phyloP scores from a whole-genome alignment of 495 filamentous ascomycete genomes.

The Annulohypoxylon bovei region DNA sequence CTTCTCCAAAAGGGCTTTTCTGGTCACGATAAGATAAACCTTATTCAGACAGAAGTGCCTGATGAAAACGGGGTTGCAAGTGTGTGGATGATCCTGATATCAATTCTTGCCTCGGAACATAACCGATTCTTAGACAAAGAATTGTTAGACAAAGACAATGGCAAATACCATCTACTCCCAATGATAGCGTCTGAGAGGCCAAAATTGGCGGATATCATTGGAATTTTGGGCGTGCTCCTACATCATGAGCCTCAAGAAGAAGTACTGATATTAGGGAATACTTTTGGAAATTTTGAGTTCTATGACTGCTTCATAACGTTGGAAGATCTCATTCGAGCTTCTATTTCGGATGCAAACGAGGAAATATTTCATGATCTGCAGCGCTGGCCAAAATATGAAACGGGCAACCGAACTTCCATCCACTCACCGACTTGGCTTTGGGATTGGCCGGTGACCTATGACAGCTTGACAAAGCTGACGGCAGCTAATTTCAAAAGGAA shows the following conservation, averaged over 20 bases:
- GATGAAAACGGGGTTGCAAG: background rate
- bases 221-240: background rate
- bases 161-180: too few relatives aligned
- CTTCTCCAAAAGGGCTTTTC: background rate
- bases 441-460: background rate
- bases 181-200: too few relatives aligned
- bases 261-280: background rate
- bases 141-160: too few relatives aligned
- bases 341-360: background rate
- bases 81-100: background rate
- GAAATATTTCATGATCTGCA: background rate
- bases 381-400: background rate
- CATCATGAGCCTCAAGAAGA: background rate
- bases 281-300: background rate
- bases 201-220: background rate
- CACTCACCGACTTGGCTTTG: background rate
- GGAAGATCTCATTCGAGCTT: background rate
- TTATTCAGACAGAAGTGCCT: too few relatives aligned
- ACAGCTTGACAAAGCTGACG: background rate
- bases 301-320: background rate
- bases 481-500: too few relatives aligned
- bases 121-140: too few relatives aligned
- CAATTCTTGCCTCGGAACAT: too few relatives aligned
- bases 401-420: background rate
- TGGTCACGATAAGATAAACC: background rate